phyloP scores from a whole-genome alignment of 805 yeast genomes.

The Saccharomycopsis vini region DNA sequence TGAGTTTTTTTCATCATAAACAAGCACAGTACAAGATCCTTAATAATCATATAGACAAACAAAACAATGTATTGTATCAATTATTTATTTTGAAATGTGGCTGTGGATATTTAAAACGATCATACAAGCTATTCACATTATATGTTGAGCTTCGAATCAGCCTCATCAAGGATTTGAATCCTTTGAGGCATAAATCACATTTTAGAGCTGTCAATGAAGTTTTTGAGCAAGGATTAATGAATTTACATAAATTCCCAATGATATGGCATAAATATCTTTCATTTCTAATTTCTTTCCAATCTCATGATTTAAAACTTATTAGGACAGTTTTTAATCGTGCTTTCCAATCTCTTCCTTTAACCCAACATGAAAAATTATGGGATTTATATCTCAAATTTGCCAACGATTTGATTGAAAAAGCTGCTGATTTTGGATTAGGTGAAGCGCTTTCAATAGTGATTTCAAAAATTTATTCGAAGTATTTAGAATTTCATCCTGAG shows the following conservation, averaged over 20 bases:
- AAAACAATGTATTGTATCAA: conserved; percentile 25
- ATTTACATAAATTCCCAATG: conserved; percentile 36
- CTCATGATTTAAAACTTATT: conserved; percentile 29
- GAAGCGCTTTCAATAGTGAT: conserved; percentile 1
- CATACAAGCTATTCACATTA: conserved; percentile 46
- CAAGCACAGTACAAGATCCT: conserved; percentile 13
- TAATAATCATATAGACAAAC: conserved; percentile 19
- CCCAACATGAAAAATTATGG: conserved; percentile 52
- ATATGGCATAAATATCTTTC: conserved; percentile 45
- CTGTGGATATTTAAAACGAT: conserved; percentile 32
- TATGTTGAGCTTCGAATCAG: conserved; percentile 37
- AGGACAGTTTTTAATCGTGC: conserved; percentile 42
- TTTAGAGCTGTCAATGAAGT: conserved; percentile 31
- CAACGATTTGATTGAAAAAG: conserved; percentile 31
- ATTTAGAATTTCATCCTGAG: conserved; percentile 11
- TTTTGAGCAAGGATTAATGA: conserved; percentile 39
- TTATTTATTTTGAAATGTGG: conserved; percentile 48
- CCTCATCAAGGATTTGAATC: conserved; percentile 24
- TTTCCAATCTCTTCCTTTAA: conserved; percentile 37
- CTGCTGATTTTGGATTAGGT: conserved; percentile 28
- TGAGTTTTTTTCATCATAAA: conserved; percentile 34
- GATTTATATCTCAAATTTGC: conserved; percentile 43
- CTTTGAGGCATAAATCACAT: conserved; percentile 25
- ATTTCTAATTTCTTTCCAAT: conserved; percentile 30
- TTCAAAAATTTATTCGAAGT: conserved; percentile 3